These are phyloP conservation scores for Ustilago lituana DNA, from an alignment of 1,284 basidiomycete species.

Conservation along the genomic window DNA sequence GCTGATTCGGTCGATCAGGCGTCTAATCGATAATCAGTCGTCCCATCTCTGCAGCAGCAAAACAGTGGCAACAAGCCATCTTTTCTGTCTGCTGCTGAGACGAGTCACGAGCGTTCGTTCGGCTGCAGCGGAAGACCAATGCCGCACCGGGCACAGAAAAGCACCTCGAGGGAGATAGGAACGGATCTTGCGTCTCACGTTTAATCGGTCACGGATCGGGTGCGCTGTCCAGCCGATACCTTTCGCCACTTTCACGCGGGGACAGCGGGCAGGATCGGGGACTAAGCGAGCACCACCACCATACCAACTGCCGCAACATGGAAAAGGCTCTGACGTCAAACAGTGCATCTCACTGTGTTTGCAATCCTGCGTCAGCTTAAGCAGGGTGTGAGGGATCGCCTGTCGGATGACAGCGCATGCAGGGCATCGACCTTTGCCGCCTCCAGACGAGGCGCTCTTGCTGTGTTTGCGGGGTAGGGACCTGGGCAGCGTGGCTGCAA, in stretches of 20 bases:
- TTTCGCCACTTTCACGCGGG: not conserved
- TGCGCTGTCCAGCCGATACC: not conserved
- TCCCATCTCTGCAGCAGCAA: constrained; percentile 12
- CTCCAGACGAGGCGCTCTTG: not conserved
- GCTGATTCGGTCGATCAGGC: constrained; percentile 15
- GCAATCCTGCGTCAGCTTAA: constrained; percentile 23
- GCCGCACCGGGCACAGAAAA: too few species aligned
- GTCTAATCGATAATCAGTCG: constrained; percentile 26
- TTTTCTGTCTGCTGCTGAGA: too few species aligned
- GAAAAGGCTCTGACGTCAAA: constrained; percentile 9
- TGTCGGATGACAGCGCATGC: constrained; percentile 23
- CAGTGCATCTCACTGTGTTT: not conserved
- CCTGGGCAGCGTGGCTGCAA: constrained; percentile 5
- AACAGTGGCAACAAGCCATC: not conserved
- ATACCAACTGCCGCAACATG: not conserved
- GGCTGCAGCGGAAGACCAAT: constrained; percentile 27
- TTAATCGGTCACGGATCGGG: constrained; percentile 27
- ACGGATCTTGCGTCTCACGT: too few species aligned
- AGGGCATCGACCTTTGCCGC: constrained; percentile 23
- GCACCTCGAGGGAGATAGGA: too few species aligned
- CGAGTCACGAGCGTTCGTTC: constrained; percentile 13
- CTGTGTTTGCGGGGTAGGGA: constrained; percentile 20
- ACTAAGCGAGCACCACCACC: constrained; percentile 11
- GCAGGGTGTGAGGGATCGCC: not conserved
- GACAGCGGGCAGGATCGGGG: constrained; percentile 12